Base-by-base conservation (phyloP, 306 rosid species). In the Alnus rubra region DNA sequence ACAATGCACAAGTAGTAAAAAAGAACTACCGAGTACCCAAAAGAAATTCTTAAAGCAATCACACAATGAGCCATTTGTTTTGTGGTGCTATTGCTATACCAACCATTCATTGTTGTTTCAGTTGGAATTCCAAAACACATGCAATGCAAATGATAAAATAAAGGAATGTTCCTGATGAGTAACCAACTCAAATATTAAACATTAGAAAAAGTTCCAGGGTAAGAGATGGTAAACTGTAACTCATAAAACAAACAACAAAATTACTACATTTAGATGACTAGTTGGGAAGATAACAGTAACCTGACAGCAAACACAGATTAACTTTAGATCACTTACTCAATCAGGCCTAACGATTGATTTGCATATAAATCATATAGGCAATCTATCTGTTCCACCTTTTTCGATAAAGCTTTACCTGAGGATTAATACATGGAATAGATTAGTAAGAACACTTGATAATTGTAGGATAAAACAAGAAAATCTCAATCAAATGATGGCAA, bases 271-370 rank as follows among this genome's bases (percentile, higher is more conserved):
- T 5, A 37, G 9, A 65, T 65, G 9, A 37, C 16, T 47, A 65
- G 48, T 39, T 35, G 19, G 37, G 49, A 65, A 65, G 28, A 37
- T 35, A 37, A 73, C 19, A 68, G 71, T 54, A 63, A 31, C n/a
- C 74, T 39, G 76, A 59, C 45, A 71, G 51, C 62, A 71, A 16
- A 35, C 19, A 73, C 11, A 50, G 45, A 71, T 62, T 23, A 59
- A 71, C 69, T 47, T 55, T 19, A 58, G 8, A 80, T 47, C 52
- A 85, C 91, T 90, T 87, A 90, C 95, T 90, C 95, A 82, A 90
- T 87, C 86, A 84, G 69, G 56, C 78, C 85, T 49, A 81, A 5
- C 13, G 86, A 74, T 81, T 82, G 76, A 76, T 90, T 88, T 33
- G 85, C 76, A 5, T 90, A 90, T 28, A 74, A 59, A 4, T 77